Evolutionary conservation across 2,329 filamentous ascomycete species (phyloP).

Genomic region (Fusarium sp.): DNA sequence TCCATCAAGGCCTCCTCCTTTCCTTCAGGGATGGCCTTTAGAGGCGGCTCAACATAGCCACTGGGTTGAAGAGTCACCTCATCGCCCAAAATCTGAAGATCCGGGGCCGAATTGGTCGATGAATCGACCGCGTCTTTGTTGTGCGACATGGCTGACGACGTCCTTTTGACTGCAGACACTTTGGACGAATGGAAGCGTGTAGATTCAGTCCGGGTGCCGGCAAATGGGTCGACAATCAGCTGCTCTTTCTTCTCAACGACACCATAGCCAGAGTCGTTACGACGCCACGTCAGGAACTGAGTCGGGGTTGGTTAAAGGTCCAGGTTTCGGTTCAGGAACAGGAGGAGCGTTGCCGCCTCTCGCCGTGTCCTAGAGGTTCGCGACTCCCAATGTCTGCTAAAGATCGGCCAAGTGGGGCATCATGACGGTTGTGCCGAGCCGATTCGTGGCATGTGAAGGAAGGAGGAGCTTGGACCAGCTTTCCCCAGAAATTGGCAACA

Average conservation of each 20-base stretch:
- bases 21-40: slow-evolving; percentile 55
- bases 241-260: slow-evolving; percentile 24
- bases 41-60: slow-evolving; percentile 67
- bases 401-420: slow-evolving; percentile 39
- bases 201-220: slow-evolving; percentile 8
- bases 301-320: slow-evolving; percentile 8
- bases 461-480: slow-evolving; percentile 40
- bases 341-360: slow-evolving; percentile 12
- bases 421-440: slow-evolving; percentile 33
- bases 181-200: slow-evolving; percentile 14
- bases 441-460: slow-evolving; percentile 40
- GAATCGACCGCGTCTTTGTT: slow-evolving; percentile 45
- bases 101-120: slow-evolving; percentile 67
- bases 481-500: slow-evolving; percentile 31
- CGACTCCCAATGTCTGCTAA: slow-evolving; percentile 18
- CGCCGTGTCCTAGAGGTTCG: slow-evolving; percentile 11
- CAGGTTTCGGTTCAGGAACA: slow-evolving; percentile 19
- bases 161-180: slow-evolving; percentile 2
- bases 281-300: slow-evolving; percentile 18
- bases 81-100: slow-evolving; percentile 80
- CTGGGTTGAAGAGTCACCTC: slow-evolving; percentile 79
- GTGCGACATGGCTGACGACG: slow-evolving; percentile 43
- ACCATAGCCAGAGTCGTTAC: slow-evolving; percentile 31
- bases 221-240: slow-evolving; percentile 30
- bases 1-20: slow-evolving; percentile 79